These are phyloP conservation scores for Psilocybe sp. DNA, from an alignment of 768 basidiomycete species.

Conservation along the genomic window DNA sequence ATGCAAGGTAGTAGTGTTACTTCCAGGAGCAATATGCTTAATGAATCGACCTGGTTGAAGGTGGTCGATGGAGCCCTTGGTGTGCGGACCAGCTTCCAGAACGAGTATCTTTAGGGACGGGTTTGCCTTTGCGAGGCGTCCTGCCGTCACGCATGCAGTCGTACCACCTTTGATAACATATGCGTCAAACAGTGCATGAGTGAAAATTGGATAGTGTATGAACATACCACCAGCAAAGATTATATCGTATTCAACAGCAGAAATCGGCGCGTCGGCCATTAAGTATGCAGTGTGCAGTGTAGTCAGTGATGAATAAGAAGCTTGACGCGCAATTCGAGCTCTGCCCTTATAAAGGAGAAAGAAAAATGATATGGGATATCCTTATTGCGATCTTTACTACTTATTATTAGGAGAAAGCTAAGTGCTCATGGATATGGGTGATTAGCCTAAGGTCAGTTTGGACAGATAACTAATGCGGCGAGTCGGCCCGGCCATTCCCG, in stretches of 20 bases:
- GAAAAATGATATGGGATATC: no score
- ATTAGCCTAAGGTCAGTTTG: no score
- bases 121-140: slow-evolving; percentile 50
- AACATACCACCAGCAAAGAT: slow-evolving; percentile 10
- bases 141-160: slow-evolving; percentile 50
- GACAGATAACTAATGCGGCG: no score
- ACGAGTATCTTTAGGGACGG: slow-evolving; percentile 55
- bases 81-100: slow-evolving; percentile 56
- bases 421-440: no score
- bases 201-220: not conserved
- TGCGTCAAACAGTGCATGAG: not conserved
- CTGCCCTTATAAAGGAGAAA: no score
- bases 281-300: no score
- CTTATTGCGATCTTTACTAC: no score
- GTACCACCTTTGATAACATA: slow-evolving; percentile 34
- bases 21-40: slow-evolving; percentile 32
- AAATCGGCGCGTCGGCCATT: not conserved
- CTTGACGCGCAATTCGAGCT: no score
- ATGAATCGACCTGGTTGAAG: slow-evolving; percentile 49
- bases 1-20: slow-evolving; percentile 41
- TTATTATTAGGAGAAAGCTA: no score
- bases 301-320: no score
- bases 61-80: slow-evolving; percentile 39
- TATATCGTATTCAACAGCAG: slow-evolving; percentile 4
- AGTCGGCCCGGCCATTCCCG: no score